phyloP scores from a whole-genome alignment of 805 yeast genomes.

The Pichia gijzeniarum region DNA sequence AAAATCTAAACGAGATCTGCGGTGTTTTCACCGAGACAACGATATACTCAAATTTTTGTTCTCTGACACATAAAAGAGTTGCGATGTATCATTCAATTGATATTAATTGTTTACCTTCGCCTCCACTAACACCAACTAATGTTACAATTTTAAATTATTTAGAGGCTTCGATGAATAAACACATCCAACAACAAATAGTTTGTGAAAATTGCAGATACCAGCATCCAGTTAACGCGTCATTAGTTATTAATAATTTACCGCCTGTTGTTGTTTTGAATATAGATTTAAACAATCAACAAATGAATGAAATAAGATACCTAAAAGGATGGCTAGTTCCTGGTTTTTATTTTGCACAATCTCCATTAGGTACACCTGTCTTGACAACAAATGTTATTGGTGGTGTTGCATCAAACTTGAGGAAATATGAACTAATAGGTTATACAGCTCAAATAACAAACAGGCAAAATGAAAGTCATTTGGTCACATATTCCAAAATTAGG shows the following conservation, averaged over 20 bases:
- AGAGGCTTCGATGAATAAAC: slow-evolving; percentile 54
- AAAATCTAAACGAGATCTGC: slow-evolving; percentile 27
- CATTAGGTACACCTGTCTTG: slow-evolving; percentile 23
- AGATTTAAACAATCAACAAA: slow-evolving; percentile 48
- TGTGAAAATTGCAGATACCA: slow-evolving; percentile 47
- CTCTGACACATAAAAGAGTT: slow-evolving; percentile 29
- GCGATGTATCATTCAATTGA: slow-evolving; percentile 38
- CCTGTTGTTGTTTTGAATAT: slow-evolving; percentile 59
- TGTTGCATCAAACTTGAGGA: slow-evolving; percentile 20
- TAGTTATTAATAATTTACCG: slow-evolving; percentile 50
- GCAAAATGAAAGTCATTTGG: slow-evolving; percentile 51
- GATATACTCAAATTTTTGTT: slow-evolving; percentile 36
- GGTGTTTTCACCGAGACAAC: slow-evolving; percentile 40
- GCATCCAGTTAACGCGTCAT: slow-evolving; percentile 50
- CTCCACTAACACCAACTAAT: slow-evolving; percentile 25
- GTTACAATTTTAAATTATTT: slow-evolving; percentile 48
- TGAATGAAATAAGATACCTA: slow-evolving; percentile 41
- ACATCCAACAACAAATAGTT: slow-evolving; percentile 41
- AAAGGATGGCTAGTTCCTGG: slow-evolving; percentile 58
- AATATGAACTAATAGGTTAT: slow-evolving; percentile 61
- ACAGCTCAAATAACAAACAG: slow-evolving; percentile 61
- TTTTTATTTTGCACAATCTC: slow-evolving; percentile 37
- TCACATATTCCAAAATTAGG: slow-evolving; percentile 33
- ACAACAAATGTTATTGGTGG: slow-evolving; percentile 23
- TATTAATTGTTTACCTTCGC: slow-evolving; percentile 32